Percentiles rank a stretch among this genome's conserved stretches.
Conservation (phyloP, 306 rosid genomes). For the Cicer arietinum region DNA sequence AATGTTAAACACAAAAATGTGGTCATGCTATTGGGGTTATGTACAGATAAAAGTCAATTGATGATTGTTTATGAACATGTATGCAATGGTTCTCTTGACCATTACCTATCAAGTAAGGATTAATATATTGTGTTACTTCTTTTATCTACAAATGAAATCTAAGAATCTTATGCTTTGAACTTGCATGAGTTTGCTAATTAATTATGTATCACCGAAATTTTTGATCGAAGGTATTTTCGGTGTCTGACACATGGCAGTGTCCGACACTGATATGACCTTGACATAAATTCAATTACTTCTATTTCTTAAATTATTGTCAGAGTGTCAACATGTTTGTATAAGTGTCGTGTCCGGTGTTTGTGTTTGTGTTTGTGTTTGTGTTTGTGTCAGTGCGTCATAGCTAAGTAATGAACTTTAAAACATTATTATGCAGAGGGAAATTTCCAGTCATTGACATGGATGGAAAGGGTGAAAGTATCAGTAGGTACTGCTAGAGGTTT, state of each 20-base stretch:
- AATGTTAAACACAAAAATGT: slow-evolving; percentile 74
- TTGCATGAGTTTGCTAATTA: slow-evolving; percentile 26
- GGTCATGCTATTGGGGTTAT: slow-evolving; percentile 74
- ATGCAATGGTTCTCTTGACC: slow-evolving; percentile 80
- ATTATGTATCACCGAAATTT: no score
- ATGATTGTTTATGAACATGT: slow-evolving; percentile 73
- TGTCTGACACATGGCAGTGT: no score
- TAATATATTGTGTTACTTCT: not conserved
- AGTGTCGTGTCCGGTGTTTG: no score
- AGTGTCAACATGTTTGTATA: no score
- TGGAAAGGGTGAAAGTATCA: slow-evolving; percentile 70
- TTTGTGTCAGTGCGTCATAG: no score
- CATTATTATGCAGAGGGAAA: slow-evolving; percentile 58
- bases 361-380: no score
- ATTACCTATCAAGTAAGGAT: slow-evolving; percentile 69
- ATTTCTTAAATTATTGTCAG: no score
- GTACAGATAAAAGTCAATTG: slow-evolving; percentile 54
- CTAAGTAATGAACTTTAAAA: slow-evolving; percentile 6
- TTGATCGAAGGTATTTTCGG: no score
- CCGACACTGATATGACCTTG: no score
- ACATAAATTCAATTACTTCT: no score
- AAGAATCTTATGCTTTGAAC: slow-evolving; percentile 10
- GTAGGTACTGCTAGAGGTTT: slow-evolving; percentile 74
- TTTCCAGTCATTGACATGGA: slow-evolving; percentile 67
- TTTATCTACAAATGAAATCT: slow-evolving; percentile 9